Evolutionary conservation across 306 rosid genomes (phyloP), one percentile per base, ranked within the genome.

Genomic region (Clitoria ternatea): DNA sequence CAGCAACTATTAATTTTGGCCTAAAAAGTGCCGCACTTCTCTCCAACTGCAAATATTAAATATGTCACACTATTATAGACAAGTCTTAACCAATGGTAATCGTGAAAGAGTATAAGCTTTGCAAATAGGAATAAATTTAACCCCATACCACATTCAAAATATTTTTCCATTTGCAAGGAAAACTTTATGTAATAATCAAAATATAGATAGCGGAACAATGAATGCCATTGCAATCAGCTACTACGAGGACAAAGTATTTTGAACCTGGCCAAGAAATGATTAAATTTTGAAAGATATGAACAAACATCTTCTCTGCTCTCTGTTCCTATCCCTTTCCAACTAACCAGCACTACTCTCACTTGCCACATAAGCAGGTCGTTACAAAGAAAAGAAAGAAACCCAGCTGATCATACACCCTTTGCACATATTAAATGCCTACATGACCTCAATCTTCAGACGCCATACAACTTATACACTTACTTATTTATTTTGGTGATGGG

Each of bases 1-100:
- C 99, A 33, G 99, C 97, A 66, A 95, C 97, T 67, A 95, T 87
- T 59, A 95, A 77, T 76, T 95, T 95, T 61, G 99, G 99, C 85
- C 99, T 79, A 87, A 91, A 95, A 43, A 95, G 92, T 40, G 88
- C 70, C 66, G 99, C 97, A 86, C 92, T 91, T 86, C 81, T 87
- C 89, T 89, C 99, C 96, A 95, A 12, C 99, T 95, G 90, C 74
- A 77, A 35, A 40, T 27, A 82, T 53, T 52, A 66, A 44, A 71
- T 32, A 27, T 9, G 17, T 71, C 69, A 60, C 52, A 40, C 43
- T 30, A 50, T 70, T 30, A 30, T 42, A 14, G 20, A 49, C 36
- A 74, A 56, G 22, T 70, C 43, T 26, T 43, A 77, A 26, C 57
- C 61, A 43, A 48, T 33, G 27, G 8, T 60, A 65, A 17, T 67